phyloP scores from a whole-genome alignment of 2,329 filamentous ascomycete species.

The Myriangium duriaei region DNA sequence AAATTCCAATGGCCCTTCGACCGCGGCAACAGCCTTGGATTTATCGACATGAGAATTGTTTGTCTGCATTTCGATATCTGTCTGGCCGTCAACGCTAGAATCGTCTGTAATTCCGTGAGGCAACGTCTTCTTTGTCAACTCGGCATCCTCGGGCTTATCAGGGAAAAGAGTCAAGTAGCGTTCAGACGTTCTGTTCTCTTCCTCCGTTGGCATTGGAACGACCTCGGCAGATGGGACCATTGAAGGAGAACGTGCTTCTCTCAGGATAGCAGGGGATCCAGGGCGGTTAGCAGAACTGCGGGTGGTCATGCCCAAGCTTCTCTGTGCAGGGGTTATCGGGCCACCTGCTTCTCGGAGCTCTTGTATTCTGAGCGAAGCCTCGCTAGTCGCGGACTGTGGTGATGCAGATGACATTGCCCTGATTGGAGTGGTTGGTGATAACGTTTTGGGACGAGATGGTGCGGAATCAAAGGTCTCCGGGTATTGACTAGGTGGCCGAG shows the following conservation, averaged over 20 bases:
- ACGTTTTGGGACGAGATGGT: conserved; percentile 1
- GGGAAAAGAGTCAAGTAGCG: conserved; percentile 23
- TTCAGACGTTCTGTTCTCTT: conserved; percentile 24
- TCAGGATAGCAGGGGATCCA: conserved; percentile 4
- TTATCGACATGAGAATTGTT: not conserved
- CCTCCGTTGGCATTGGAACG: conserved; percentile 15
- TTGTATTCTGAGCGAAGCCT: conserved; percentile 3
- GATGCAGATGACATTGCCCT: conserved; percentile 7
- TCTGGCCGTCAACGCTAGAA: conserved; percentile 1
- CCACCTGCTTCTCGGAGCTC: conserved; percentile 6
- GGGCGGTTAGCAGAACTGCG: conserved; percentile 5
- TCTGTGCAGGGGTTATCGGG: conserved; percentile 6
- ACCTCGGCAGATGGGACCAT: conserved; percentile 21
- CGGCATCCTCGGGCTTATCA: conserved; percentile 11
- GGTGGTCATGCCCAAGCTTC: conserved; percentile 8
- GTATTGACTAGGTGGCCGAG: conserved; percentile 8
- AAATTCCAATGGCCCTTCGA: conserved; percentile 12
- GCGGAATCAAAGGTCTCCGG: conserved; percentile 8
- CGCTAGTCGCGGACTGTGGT: conserved; percentile 3
- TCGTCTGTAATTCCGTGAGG: conserved; percentile 8
- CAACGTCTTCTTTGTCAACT: conserved; percentile 1
- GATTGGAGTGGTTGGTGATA: conserved; percentile 1
- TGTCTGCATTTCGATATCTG: not conserved
- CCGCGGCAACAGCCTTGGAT: not conserved
- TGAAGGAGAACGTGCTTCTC: conserved; percentile 21